Evolutionary conservation across 306 rosid genomes (phyloP).

Genomic region (Cicer bijugum): DNA sequence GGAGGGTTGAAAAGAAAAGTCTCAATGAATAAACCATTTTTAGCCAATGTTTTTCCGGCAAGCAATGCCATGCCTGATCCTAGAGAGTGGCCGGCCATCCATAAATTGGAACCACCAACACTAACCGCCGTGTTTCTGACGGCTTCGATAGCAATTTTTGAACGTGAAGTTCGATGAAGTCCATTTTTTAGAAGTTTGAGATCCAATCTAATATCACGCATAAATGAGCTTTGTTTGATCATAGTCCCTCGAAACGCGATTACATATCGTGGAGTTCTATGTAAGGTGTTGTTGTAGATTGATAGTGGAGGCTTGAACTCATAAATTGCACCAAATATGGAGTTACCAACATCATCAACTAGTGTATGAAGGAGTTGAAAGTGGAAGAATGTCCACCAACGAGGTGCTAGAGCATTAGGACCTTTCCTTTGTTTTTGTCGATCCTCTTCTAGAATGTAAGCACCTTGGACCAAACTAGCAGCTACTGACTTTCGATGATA

Average conservation of each 20-base stretch:
- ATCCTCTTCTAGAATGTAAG: conserved; percentile 76
- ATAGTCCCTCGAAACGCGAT: conserved; percentile 90
- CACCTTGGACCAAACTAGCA: conserved; percentile 93
- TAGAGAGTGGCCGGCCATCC: conserved; percentile 93
- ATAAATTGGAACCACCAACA: conserved; percentile 66
- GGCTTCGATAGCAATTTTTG: conserved; percentile 75
- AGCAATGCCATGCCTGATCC: conserved; percentile 95
- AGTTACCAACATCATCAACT: conserved; percentile 75
- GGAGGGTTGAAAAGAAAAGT: conserved; percentile 93
- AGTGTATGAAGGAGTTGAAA: conserved; percentile 69
- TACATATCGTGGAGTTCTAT: conserved; percentile 68
- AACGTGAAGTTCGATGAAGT: conserved; percentile 81
- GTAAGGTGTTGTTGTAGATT: conserved; percentile 46
- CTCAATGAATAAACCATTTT: conserved; percentile 57
- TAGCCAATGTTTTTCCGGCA: conserved; percentile 83
- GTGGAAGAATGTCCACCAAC: conserved; percentile 91
- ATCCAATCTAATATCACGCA: conserved; percentile 75
- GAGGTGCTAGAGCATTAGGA: conserved; percentile 68
- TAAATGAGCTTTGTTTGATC: conserved; percentile 57
- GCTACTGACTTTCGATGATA: conserved; percentile 79
- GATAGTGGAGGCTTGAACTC: conserved; percentile 73
- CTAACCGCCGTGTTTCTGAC: conserved; percentile 71
- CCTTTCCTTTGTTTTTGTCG: conserved; percentile 70
- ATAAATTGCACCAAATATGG: conserved; percentile 83
- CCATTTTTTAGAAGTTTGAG: conserved; percentile 61